Evolutionary conservation across 2,329 filamentous ascomycete genomes (phyloP), one percentile per base, ranked within the genome.

Genomic region (Xylariaceae sp.): DNA sequence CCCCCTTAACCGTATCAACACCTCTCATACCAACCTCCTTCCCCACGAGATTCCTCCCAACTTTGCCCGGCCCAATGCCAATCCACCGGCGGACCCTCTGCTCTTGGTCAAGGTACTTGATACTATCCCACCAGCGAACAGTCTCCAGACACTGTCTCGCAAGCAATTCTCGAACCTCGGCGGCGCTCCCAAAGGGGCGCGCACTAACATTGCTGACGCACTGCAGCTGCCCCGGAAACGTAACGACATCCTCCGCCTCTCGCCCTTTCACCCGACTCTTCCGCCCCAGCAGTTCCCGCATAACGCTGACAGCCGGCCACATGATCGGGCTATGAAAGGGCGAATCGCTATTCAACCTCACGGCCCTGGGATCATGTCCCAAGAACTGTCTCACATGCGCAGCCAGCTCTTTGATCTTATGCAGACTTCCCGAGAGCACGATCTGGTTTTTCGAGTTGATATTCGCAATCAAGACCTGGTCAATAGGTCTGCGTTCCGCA

Each of bases 391-490:
- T 76, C 47, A 97, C 76, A 63, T 96, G 90, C 10, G 87, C 83
- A 42, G 96, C 72, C 16, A 96, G 80, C 45, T 83, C 85, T 59
- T 82, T 83, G 65, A 96, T 95, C 56, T 83, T 78, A 58, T 85
- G 83, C 42, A 96, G 84, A 66, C 83, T 92, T 27, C 92, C 92
- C 62, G 87, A 93, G 42, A 97, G 74, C 41, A 96, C 92, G 58
- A 97, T 95, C 70, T 97, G 92, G 64, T 95, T 95, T 71, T 90
- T 93, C 65, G 85, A 88, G 70, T 97, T 97, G 69, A 95, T 83
- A 67, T 97, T 96, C 48, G 90, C 92, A 56, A 97, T 90, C 55
- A 86, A 74, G 40, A 96, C 91, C 66, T 95, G 87, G 61, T 93
- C 80, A 44, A 94, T 89, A 3, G 88, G 81, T 16, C 87, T 85